Evolutionary conservation across 257 asterid genomes (phyloP).

Genomic region (Avicennia marina): DNA sequence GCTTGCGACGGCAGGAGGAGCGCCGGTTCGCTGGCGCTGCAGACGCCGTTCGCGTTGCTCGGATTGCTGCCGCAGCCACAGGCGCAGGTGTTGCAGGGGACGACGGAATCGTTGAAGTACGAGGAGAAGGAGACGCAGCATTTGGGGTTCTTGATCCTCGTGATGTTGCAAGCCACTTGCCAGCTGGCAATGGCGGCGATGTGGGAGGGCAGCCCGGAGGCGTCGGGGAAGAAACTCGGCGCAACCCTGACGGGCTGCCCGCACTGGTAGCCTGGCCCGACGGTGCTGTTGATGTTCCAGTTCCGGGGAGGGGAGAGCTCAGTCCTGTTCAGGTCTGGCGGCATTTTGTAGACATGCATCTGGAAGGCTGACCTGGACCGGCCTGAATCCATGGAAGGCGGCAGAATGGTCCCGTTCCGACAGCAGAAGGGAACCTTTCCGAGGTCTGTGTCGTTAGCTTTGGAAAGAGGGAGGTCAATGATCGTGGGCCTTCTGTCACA

Average conservation of each 20-base stretch:
- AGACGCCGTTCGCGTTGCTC: slow-evolving; percentile 14
- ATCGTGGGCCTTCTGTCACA: slow-evolving; percentile 56
- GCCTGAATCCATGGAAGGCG: slow-evolving; percentile 42
- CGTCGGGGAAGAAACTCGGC: slow-evolving; percentile 46
- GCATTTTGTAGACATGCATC: slow-evolving; percentile 71
- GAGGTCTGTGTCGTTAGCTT: slow-evolving; percentile 44
- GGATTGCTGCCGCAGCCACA: slow-evolving; percentile 46
- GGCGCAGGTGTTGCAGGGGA: slow-evolving; percentile 77
- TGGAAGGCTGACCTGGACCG: slow-evolving; percentile 47
- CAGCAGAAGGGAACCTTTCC: slow-evolving; percentile 68
- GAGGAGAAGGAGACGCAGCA: slow-evolving; percentile 78
- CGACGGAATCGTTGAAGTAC: slow-evolving; percentile 55
- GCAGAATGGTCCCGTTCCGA: slow-evolving; percentile 54
- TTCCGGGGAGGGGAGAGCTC: slow-evolving; percentile 51
- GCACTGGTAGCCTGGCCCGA: slow-evolving; percentile 43
- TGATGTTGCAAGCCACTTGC: slow-evolving; percentile 56
- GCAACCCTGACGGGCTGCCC: slow-evolving; percentile 44
- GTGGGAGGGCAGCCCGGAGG: slow-evolving; percentile 42
- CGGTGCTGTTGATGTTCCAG: slow-evolving; percentile 49
- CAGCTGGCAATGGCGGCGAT: slow-evolving; percentile 50
- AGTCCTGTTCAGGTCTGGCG: slow-evolving; percentile 52
- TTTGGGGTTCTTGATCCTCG: slow-evolving; percentile 27
- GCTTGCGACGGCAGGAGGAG: slow-evolving; percentile 55
- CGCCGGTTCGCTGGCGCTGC: slow-evolving; percentile 46
- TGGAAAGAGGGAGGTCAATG: slow-evolving; percentile 52